Base-by-base conservation (phyloP, 2,329 filamentous ascomycete genomes). In the Botrytis sinoallii region DNA sequence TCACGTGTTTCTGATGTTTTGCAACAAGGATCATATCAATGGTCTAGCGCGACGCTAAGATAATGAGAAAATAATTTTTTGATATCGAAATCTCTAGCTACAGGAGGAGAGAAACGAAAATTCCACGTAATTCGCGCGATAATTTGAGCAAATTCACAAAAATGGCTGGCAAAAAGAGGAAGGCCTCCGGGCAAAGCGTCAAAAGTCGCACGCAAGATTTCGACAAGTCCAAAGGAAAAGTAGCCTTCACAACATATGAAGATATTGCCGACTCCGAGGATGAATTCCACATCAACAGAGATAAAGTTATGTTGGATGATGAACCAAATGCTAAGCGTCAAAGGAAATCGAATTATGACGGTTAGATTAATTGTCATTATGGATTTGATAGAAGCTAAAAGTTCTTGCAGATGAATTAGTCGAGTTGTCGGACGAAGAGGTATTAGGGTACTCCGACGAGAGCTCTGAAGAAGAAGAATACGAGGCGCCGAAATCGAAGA, bases 261-360 rank as follows among this genome's bases (percentile, higher is more conserved):
- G 94, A 97, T 83, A 91, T 99, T 78, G 93, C 95, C 77, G 92
- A 98, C 82, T 97, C 94, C 1, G 94, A 97, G 82, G 96, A 99
- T 82, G 94, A 97, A 81, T 97, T 97, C 82, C 93, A 95, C 79
- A 86, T 95, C 74, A 92, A 95, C 76, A 89, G 92, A 77, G 96
- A 99, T 83, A 92, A 93, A 80, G 90, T 99, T 76, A 83, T 95
- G 79, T 87, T 99, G 55, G 93, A 97, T 44, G 94, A 97, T 77
- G 92, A 88, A 48, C 93, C 92, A 22, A 88, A 89, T 57, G 90
- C 90, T 44, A 98, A 98, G 85, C 90, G 93, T 77, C 87, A 91
- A 79, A 90, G 91, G 79, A 92, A 90, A 78, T 83, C 87, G 74
- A 86, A 90, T 73, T 91, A 95, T 80, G 89, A 96, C 75, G 88